phyloP scores from a whole-genome alignment of 2,329 filamentous ascomycete species.

The Fusarium neocosmosporiellum region DNA sequence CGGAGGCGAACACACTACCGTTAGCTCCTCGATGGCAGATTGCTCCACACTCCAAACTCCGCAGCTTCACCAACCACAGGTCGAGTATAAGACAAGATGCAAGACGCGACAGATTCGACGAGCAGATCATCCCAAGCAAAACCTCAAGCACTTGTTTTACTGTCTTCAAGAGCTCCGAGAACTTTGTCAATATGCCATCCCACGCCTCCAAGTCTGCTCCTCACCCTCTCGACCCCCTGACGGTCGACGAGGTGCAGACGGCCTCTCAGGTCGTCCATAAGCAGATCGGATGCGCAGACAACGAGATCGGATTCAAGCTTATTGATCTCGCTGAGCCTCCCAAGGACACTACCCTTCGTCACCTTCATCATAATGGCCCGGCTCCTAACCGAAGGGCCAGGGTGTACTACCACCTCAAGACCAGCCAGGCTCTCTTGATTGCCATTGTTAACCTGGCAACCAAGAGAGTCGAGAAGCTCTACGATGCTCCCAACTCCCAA shows the following conservation, averaged over 20 bases:
- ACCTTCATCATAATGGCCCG: slow-evolving; percentile 12
- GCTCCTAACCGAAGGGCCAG: slow-evolving; percentile 15
- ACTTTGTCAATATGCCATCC: background rate
- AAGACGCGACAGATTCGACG: background rate
- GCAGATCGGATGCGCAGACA: background rate
- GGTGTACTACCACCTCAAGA: slow-evolving; percentile 20
- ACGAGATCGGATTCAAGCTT: slow-evolving; percentile 18
- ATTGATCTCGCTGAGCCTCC: slow-evolving; percentile 19
- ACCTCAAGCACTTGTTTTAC: background rate
- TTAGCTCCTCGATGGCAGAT: background rate
- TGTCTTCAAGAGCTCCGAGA: background rate
- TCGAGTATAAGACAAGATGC: background rate
- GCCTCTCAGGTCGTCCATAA: background rate
- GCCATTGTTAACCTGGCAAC: slow-evolving; percentile 17
- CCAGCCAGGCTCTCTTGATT: slow-evolving; percentile 6
- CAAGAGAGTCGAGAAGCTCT: slow-evolving; percentile 1
- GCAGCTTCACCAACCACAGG: background rate
- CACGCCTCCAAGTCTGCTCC: slow-evolving; percentile 1
- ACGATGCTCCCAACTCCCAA: slow-evolving; percentile 12
- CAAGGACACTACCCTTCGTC: background rate
- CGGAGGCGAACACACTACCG: background rate
- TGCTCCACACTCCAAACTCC: background rate
- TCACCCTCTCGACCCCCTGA: slow-evolving; percentile 23
- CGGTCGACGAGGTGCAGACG: slow-evolving; percentile 8
- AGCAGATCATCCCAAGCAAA: background rate